Percentiles rank a stretch among this genome's conserved stretches.
phyloP scores from a whole-genome alignment of 352 stramenopile genomes.

The Phytophthora constricta region DNA sequence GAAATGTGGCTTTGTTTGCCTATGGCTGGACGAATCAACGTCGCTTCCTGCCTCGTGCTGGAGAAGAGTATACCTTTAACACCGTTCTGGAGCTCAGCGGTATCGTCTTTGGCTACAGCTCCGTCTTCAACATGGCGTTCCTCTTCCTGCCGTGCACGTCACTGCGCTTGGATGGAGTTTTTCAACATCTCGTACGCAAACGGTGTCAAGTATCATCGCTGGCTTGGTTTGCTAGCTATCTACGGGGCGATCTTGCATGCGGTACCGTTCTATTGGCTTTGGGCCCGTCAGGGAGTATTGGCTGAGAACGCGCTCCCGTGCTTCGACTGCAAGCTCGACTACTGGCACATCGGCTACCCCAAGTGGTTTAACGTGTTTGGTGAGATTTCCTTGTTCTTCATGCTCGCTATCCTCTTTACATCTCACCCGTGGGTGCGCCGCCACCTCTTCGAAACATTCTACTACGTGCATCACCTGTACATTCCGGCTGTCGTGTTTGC shows the following conservation, averaged over 20 bases:
- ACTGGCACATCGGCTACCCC: constrained; percentile 41
- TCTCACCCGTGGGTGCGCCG: constrained; percentile 62
- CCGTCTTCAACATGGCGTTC: constrained; percentile 71
- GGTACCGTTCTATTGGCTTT: constrained; percentile 58
- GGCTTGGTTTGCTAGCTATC: constrained; percentile 55
- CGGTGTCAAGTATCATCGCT: constrained; percentile 69
- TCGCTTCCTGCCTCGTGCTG: constrained; percentile 29
- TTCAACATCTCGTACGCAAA: constrained; percentile 68
- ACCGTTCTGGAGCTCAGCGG: constrained; percentile 50
- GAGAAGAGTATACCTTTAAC: constrained; percentile 51
- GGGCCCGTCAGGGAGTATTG: constrained; percentile 39
- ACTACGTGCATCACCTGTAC: constrained; percentile 66
- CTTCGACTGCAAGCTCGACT: constrained; percentile 60
- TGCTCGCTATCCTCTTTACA: constrained; percentile 45
- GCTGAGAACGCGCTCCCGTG: constrained; percentile 50
- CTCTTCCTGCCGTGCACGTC: constrained; percentile 63
- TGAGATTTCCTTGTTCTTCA: constrained; percentile 56
- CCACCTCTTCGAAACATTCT: constrained; percentile 59
- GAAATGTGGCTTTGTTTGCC: constrained; percentile 66
- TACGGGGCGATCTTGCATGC: constrained; percentile 45
- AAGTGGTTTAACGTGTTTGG: constrained; percentile 74
- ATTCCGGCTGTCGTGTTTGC: constrained; percentile 53
- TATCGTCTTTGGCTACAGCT: constrained; percentile 58
- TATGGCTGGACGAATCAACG: constrained; percentile 55
- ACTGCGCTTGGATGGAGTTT: constrained; percentile 75